Percentiles rank a stretch among this genome's conserved stretches.
Evolutionary conservation across 768 basidiomycete species (phyloP).

Genomic region (Kwoniella sp.): DNA sequence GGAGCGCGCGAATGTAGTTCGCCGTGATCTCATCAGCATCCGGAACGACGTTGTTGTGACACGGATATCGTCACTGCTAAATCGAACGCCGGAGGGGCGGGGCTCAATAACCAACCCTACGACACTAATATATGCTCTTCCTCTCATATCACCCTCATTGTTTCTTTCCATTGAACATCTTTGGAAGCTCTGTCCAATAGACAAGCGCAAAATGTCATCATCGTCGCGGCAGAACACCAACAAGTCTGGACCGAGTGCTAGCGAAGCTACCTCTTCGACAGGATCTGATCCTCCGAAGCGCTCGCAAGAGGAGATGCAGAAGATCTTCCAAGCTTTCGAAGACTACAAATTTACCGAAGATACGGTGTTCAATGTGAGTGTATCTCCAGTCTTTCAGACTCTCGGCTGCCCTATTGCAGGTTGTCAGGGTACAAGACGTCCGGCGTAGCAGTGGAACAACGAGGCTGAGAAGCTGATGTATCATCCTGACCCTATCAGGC

Average conservation of each 20-base stretch:
- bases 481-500: slow-evolving; percentile 17
- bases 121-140: no score
- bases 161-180: no score
- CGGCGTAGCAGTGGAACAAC: neutral
- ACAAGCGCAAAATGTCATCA: neutral
- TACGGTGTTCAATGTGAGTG: slow-evolving; percentile 38
- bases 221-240: neutral
- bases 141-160: no score
- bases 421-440: neutral
- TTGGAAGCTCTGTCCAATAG: no score
- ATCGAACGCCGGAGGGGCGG: no score
- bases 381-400: neutral
- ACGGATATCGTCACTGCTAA: no score
- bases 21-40: no score
- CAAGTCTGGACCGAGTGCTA: neutral
- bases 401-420: no score
- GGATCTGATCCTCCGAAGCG: neutral
- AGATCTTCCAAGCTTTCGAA: slow-evolving; percentile 37
- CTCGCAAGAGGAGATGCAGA: neutral
- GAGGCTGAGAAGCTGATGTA: neutral
- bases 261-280: neutral
- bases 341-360: slow-evolving; percentile 42
- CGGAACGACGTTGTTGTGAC: no score
- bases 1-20: no score
- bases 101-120: no score